Evolutionary conservation across 306 rosid genomes (phyloP).

Genomic region (Pachyrhizus erosus): DNA sequence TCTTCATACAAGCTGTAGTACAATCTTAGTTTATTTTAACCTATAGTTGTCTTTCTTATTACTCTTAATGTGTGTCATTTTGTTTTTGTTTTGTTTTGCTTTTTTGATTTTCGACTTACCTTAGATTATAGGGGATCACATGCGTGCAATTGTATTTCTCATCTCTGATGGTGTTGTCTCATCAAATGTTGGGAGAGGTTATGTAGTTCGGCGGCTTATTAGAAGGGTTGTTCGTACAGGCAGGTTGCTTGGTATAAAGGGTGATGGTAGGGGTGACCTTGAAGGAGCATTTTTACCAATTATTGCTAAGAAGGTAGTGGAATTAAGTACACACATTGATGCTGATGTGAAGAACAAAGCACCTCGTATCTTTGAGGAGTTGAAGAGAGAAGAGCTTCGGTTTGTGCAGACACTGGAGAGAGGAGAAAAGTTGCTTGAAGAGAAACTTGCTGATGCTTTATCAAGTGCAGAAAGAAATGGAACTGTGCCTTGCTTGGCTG

Average conservation of each 20-base stretch:
- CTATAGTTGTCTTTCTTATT: conserved; percentile 2
- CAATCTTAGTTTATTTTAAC: conserved; percentile 41
- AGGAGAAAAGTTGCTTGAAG: conserved; percentile 87
- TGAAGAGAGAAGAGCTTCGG: conserved; percentile 94
- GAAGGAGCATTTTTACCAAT: conserved; percentile 91
- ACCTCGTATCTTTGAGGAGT: conserved; percentile 76
- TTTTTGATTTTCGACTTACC: not conserved
- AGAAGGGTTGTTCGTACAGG: conserved; percentile 96
- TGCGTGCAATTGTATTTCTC: conserved; percentile 96
- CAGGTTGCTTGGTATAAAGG: conserved; percentile 91
- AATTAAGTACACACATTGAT: conserved; percentile 73
- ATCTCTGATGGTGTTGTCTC: conserved; percentile 92
- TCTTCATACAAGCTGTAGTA: conserved; percentile 27
- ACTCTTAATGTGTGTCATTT: conserved; percentile 18
- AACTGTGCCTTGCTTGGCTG: conserved; percentile 74
- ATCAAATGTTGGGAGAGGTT: conserved; percentile 93
- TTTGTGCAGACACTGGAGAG: conserved; percentile 94
- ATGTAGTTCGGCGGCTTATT: conserved; percentile 88
- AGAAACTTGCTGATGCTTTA: conserved; percentile 77
- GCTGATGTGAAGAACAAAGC: conserved; percentile 68
- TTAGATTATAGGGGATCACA: conserved; percentile 93
- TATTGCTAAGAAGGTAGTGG: conserved; percentile 82
- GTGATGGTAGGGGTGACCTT: conserved; percentile 79
- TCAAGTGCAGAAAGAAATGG: conserved; percentile 64
- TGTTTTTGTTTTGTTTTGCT: conserved; percentile 13